Evolutionary conservation across 2,329 filamentous ascomycete genomes (phyloP), one percentile per base, ranked within the genome.

Genomic region (Cladophialophora yegresii): DNA sequence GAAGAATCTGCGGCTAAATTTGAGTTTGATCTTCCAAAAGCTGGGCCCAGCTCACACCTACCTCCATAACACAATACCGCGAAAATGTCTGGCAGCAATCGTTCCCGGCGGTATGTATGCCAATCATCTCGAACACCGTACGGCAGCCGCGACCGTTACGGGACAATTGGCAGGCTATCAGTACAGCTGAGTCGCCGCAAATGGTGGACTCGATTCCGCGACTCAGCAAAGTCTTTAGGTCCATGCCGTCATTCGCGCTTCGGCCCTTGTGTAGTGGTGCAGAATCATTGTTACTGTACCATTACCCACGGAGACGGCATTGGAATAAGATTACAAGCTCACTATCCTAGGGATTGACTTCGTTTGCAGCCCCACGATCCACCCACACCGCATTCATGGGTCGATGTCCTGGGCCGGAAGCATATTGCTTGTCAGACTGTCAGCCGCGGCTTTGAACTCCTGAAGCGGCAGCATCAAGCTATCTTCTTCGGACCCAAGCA

Each of bases 1-100:
- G 88, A 91, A 75, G 86, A 89, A 72, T 83, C 83, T 63, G 81
- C 78, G 67, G 79, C 80, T 60, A 87, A 87, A 72, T 79, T 80
- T 62, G 71, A 73, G 23, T 65, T 61, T 26, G 33, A 16, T 12
- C 53, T 28, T 22, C 57, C 57, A 20, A 26, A 23, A 33, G 32
- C 62, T n/a, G 16, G 30, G 22, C 8, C 40, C 8, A 26, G 47
- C 4, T n/a, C 69, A 10, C 45, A 45, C n/a, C 32, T 51, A 57
- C 33, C 60, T 20, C 60, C 65, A 10, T 50, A 57, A 28, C 47
- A 56, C 36, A 58, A 63, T 50, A 56, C 65, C 16, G 62, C 54
- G 20, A 63, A 66, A n/a, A 61, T 68, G 62, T 69, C 67, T 30
- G 69, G n/a, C n/a, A n/a, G n/a, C n/a, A n/a, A n/a, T 71, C 59